Evolutionary conservation across 352 stramenopile genomes (phyloP).

Genomic region (Blastocystis sp.): DNA sequence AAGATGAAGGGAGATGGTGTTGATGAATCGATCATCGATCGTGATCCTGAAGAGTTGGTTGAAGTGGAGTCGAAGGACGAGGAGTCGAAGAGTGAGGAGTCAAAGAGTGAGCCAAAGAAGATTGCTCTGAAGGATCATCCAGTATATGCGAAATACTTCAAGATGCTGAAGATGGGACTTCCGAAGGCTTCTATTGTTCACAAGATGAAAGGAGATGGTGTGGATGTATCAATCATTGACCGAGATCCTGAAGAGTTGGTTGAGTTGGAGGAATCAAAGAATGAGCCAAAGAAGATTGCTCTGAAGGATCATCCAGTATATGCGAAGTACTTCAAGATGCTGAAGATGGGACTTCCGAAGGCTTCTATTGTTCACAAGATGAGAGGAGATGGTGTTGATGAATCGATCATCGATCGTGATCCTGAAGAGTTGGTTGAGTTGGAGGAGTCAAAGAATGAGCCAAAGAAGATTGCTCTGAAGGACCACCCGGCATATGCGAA

Average conservation of each 20-base stretch:
- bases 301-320: slow-evolving; percentile 49
- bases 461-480: slow-evolving; percentile 21
- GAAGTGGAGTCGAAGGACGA: neutral
- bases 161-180: neutral
- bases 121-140: neutral
- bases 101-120: neutral
- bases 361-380: neutral
- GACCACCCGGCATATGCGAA: slow-evolving; percentile 49
- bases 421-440: slow-evolving; percentile 32
- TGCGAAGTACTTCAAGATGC: slow-evolving; percentile 43
- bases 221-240: slow-evolving; percentile 29
- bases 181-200: neutral
- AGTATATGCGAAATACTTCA: slow-evolving; percentile 41
- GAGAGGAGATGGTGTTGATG: slow-evolving; percentile 27
- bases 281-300: neutral
- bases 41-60: neutral
- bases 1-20: slow-evolving; percentile 13
- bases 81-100: neutral
- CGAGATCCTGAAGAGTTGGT: slow-evolving; percentile 16
- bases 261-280: slow-evolving; percentile 15
- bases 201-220: slow-evolving; percentile 2
- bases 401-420: slow-evolving; percentile 1
- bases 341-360: slow-evolving; percentile 34
- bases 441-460: neutral
- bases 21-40: neutral